Evolutionary conservation across 2,329 filamentous ascomycete genomes (phyloP).

Genomic region (Magnaporthiopsis rhizophila): DNA sequence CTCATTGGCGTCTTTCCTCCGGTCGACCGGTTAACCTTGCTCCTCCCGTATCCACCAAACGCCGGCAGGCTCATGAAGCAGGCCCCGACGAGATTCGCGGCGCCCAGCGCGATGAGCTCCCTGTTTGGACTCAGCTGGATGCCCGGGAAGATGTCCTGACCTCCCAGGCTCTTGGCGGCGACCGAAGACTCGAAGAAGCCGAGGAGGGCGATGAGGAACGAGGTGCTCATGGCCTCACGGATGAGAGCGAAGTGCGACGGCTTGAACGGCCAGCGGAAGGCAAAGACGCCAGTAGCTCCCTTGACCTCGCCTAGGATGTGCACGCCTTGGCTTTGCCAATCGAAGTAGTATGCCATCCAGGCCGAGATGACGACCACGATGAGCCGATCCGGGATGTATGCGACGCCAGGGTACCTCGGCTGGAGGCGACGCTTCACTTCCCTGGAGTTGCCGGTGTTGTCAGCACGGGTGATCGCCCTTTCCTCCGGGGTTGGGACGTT

Average conservation of each 20-base stretch:
- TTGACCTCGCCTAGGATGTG: conserved; percentile 78
- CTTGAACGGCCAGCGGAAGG: conserved; percentile 81
- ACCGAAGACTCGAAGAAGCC: conserved; percentile 99
- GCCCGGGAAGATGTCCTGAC: conserved; percentile 61
- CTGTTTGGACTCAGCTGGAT: conserved; percentile 85
- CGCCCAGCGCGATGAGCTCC: conserved; percentile 84
- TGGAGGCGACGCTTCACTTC: conserved; percentile 76
- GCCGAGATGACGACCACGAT: conserved; percentile 80
- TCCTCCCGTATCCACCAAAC: conserved; percentile 92
- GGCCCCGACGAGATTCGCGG: conserved; percentile 84
- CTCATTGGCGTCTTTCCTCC: conserved; percentile 92
- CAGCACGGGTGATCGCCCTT: conserved; percentile 9
- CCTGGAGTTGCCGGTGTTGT: conserved; percentile 31
- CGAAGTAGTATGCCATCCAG: conserved; percentile 65
- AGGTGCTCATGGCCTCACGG: conserved; percentile 78
- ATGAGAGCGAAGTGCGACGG: conserved; percentile 71
- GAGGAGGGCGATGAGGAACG: conserved; percentile 85
- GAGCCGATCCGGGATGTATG: conserved; percentile 88
- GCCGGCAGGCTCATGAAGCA: conserved; percentile 89
- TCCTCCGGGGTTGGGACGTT: not conserved
- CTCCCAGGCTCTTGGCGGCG: conserved; percentile 81
- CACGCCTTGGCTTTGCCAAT: conserved; percentile 74
- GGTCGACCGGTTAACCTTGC: conserved; percentile 89
- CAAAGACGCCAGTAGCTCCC: conserved; percentile 65
- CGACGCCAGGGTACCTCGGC: conserved; percentile 68